Evolutionary conservation across 257 asterid species (phyloP).

Genomic region (Galeopsis tetrahit): DNA sequence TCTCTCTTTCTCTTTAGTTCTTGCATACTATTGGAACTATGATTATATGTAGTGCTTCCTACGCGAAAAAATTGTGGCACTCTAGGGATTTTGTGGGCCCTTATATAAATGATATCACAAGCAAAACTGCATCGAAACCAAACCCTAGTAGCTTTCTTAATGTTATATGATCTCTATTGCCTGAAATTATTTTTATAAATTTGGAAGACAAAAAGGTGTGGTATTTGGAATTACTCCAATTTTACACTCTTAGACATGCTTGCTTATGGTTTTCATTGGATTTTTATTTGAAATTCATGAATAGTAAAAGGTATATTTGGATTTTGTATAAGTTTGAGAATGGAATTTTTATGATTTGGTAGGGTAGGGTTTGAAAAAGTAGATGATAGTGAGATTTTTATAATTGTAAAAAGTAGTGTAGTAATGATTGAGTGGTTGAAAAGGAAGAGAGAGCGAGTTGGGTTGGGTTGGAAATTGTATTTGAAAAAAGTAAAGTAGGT

Average conservation of each 20-base stretch:
- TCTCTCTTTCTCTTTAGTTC: slow-evolving; percentile 26
- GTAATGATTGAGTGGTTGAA: background rate
- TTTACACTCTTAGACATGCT: background rate
- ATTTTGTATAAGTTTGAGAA: background rate
- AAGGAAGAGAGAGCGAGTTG: background rate
- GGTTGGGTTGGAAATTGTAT: background rate
- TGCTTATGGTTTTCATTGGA: background rate
- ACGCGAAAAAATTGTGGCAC: slow-evolving; percentile 5
- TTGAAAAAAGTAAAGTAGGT: background rate
- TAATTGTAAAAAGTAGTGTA: background rate
- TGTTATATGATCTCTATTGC: slow-evolving; percentile 6
- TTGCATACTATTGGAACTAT: slow-evolving; percentile 21
- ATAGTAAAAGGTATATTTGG: background rate
- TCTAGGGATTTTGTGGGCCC: slow-evolving; percentile 19
- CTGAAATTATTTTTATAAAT: slow-evolving; percentile 22
- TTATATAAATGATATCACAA: slow-evolving; percentile 19
- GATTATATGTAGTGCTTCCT: slow-evolving; percentile 27
- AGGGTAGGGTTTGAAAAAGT: background rate
- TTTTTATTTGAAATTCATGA: background rate
- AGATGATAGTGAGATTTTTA: background rate
- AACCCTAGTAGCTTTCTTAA: slow-evolving; percentile 26
- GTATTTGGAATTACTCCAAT: slow-evolving; percentile 2
- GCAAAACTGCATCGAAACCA: slow-evolving; percentile 24
- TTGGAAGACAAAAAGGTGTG: slow-evolving; percentile 23
- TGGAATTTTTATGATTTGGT: background rate